Evolutionary conservation across 2,329 filamentous ascomycete species (phyloP), one percentile per base, ranked within the genome.

Genomic region (Fusarium graminum): DNA sequence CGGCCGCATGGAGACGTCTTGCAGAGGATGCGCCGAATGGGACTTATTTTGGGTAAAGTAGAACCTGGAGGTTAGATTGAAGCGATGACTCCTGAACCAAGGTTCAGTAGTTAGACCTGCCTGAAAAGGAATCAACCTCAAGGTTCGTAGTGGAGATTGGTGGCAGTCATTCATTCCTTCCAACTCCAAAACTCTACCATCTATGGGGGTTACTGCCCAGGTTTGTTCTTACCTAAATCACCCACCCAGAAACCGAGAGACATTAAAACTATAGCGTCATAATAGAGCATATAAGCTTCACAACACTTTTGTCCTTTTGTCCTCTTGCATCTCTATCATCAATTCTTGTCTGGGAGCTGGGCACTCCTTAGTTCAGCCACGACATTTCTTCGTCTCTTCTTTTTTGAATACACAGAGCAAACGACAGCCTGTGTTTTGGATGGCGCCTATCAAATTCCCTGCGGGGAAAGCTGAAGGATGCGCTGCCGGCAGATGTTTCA

Each of bases 321-420:
- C 32, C 8, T 45, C 43, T 11, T 38, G 28, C 50, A 36, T 30
- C 19, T 30, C 30, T 29, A 57, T 38, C 25, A 36, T 28, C 16
- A 63, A 6, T 36, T 28, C 25, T 64, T 59, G 10, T 56, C 69
- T 11, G 66, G 62, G 44, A 63, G 54, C 25, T 58, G 55, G 13
- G 58, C 55, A 14, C 45, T 58, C 36, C 64, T 67, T 36, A 52
- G 68, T 17, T 70, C 52, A 36, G 56, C 68, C 54, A 70, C 63
- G 62, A 67, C 62, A 17, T 30, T 65, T 17, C 64, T 50, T 6
- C 22, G 46, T 69, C 63, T 62, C 71, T 65, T 50, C n/a, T n/a
- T 49, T 70, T 66, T 60, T 72, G 71, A 63, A 71, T 73, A 70
- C 68, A 73, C 63, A 67, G 69, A 63, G 45, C 34, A 22, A 49